Evolutionary conservation across 1,284 basidiomycete genomes (phyloP).

Genomic region (Ganoderma lucidum): DNA sequence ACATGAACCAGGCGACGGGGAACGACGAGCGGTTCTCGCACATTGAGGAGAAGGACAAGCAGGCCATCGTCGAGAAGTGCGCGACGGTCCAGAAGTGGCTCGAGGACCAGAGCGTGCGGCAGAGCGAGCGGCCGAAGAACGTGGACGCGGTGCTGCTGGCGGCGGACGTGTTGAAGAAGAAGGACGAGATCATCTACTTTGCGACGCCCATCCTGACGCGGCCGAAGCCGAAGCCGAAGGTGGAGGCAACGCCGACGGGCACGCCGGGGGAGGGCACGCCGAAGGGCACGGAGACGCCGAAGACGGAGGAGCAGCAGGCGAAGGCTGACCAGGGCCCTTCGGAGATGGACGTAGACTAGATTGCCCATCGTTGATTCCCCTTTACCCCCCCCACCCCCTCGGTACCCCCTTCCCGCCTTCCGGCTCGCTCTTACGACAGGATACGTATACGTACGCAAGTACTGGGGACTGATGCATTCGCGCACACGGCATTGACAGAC

Average conservation of each 20-base stretch:
- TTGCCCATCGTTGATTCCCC: background rate
- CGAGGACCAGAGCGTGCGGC: constrained; percentile 86
- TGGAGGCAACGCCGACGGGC: constrained; percentile 51
- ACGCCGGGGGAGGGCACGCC: constrained; percentile 35
- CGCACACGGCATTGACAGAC: constrained; percentile 19
- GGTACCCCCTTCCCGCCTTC: background rate
- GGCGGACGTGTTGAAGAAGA: constrained; percentile 86
- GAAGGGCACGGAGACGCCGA: constrained; percentile 64
- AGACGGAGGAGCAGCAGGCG: constrained; percentile 51
- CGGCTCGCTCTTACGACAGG: constrained; percentile 1
- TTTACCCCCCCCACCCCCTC: background rate
- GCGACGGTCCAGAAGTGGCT: constrained; percentile 93
- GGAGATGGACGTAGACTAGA: constrained; percentile 87
- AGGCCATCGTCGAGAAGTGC: constrained; percentile 80
- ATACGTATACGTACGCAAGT: background rate
- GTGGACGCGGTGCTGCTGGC: constrained; percentile 84
- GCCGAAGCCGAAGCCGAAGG: constrained; percentile 87
- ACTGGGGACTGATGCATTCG: constrained; percentile 4
- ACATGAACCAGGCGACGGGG: constrained; percentile 83
- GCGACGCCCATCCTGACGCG: constrained; percentile 85
- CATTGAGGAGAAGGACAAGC: constrained; percentile 89
- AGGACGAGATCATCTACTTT: constrained; percentile 89
- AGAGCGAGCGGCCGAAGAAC: constrained; percentile 88
- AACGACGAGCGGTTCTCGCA: constrained; percentile 87
- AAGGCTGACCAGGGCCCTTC: constrained; percentile 57